Evolutionary conservation across 768 basidiomycete species (phyloP).

Genomic region (Lactarius akahatsu): DNA sequence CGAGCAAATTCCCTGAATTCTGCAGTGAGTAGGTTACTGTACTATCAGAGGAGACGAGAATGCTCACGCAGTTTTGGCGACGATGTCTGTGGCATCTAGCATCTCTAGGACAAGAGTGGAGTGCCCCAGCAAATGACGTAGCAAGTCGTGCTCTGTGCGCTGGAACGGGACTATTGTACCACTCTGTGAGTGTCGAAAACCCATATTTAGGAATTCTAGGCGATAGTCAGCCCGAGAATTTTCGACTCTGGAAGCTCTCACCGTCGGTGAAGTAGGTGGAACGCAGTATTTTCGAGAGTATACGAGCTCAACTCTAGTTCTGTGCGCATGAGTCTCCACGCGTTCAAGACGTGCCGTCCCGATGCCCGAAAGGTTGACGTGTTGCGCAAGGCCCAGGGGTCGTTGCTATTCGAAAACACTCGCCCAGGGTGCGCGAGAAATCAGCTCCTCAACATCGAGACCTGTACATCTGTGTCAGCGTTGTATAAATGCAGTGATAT

Average conservation of each 20-base stretch:
- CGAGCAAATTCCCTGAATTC: conserved; percentile 86
- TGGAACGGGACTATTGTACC: conserved; percentile 68
- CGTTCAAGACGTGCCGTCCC: conserved; percentile 89
- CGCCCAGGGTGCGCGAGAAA: conserved; percentile 73
- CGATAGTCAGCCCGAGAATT: conserved; percentile 1
- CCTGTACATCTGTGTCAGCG: conserved; percentile 43
- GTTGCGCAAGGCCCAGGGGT: conserved; percentile 71
- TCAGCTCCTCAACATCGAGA: conserved; percentile 65
- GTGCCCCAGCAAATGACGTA: conserved; percentile 66
- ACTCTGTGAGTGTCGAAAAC: conserved; percentile 47
- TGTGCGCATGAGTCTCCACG: conserved; percentile 89
- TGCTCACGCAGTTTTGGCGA: conserved; percentile 87
- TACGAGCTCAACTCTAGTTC: conserved; percentile 79
- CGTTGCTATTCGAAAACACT: conserved; percentile 39
- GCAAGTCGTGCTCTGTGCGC: conserved; percentile 51
- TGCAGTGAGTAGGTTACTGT: neutral
- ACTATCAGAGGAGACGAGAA: neutral
- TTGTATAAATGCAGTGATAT: neutral
- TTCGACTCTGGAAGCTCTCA: conserved; percentile 35
- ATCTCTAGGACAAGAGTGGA: conserved; percentile 72
- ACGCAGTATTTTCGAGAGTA: conserved; percentile 86
- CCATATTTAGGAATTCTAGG: conserved; percentile 26
- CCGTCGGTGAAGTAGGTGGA: conserved; percentile 77
- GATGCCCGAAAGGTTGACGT: conserved; percentile 80
- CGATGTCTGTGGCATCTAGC: conserved; percentile 73